Percentiles rank a stretch among this genome's conserved stretches.
Conservation (phyloP, 805 yeast genomes). For the Schwanniomyces yamadae region DNA sequence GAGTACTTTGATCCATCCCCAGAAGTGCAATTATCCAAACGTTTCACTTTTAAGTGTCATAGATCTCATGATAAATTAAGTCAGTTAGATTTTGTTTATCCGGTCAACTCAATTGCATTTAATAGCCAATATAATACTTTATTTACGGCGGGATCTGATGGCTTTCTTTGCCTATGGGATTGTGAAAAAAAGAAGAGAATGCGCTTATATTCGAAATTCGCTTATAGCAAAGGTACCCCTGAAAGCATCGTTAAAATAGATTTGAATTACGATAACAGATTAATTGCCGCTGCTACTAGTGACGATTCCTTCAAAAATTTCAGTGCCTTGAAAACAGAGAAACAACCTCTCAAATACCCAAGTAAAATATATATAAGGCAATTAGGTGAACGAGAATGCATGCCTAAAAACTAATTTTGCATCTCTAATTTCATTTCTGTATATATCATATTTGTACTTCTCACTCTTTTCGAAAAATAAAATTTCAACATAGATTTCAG, state of each 20-base stretch:
- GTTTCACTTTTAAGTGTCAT: slow-evolving; percentile 84
- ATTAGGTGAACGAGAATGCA: slow-evolving; percentile 10
- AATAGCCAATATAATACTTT: slow-evolving; percentile 37
- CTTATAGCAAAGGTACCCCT: slow-evolving; percentile 12
- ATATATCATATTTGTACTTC: background rate
- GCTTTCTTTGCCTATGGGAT: slow-evolving; percentile 52
- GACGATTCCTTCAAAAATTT: slow-evolving; percentile 40
- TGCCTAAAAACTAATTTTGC: slow-evolving; percentile 10
- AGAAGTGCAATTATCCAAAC: slow-evolving; percentile 37
- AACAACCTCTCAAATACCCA: slow-evolving; percentile 14
- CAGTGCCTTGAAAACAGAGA: slow-evolving; percentile 8
- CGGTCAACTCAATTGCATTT: slow-evolving; percentile 50
- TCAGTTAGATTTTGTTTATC: slow-evolving; percentile 51
- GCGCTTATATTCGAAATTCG: slow-evolving; percentile 37
- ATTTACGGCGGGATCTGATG: slow-evolving; percentile 55
- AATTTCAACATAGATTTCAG: background rate
- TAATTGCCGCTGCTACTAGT: slow-evolving; percentile 40
- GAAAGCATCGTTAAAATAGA: slow-evolving; percentile 25
- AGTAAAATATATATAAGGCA: slow-evolving; percentile 18
- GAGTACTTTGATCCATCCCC: slow-evolving; percentile 59
- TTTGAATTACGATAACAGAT: slow-evolving; percentile 13
- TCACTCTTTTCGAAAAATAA: background rate
- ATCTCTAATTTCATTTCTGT: too few species aligned
- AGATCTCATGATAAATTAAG: slow-evolving; percentile 38
- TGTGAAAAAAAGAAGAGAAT: slow-evolving; percentile 43